These are phyloP conservation scores for Agrocybe praecox DNA, from an alignment of 768 basidiomycete genomes.

Conservation along the genomic window DNA sequence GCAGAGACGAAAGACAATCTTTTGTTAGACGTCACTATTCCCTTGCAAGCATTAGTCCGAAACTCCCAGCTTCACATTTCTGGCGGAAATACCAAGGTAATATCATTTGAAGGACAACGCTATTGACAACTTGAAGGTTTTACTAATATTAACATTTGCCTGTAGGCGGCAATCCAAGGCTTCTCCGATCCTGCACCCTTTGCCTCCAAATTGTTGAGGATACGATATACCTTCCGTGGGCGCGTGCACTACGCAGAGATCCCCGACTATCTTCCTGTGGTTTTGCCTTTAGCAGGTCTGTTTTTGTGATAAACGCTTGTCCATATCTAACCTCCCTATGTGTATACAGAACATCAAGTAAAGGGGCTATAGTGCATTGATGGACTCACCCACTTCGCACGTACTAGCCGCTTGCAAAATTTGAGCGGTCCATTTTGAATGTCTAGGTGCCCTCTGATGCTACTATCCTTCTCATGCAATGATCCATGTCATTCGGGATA, in stretches of 20 bases:
- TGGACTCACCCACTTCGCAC: background rate
- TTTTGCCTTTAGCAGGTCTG: conserved; percentile 75
- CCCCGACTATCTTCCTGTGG: conserved; percentile 65
- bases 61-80: conserved; percentile 81
- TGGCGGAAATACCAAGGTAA: conserved; percentile 74
- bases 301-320: background rate
- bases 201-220: conserved; percentile 65
- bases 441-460: no score
- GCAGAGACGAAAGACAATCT: conserved; percentile 52
- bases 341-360: conserved; percentile 21
- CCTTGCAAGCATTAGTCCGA: conserved; percentile 80
- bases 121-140: conserved; percentile 2
- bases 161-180: conserved; percentile 75
- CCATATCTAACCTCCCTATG: background rate
- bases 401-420: background rate
- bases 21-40: conserved; percentile 75
- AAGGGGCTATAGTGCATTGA: background rate
- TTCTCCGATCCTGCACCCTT: conserved; percentile 86
- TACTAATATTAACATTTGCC: conserved; percentile 10
- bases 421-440: background rate
- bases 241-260: conserved; percentile 78
- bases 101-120: conserved; percentile 15
- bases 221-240: conserved; percentile 79
- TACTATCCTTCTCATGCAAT: background rate
- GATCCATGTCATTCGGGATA: background rate